Percentiles rank a stretch among this genome's conserved stretches.
Conservation (phyloP, 2,329 filamentous ascomycete species). For the Byssothecium circinans region DNA sequence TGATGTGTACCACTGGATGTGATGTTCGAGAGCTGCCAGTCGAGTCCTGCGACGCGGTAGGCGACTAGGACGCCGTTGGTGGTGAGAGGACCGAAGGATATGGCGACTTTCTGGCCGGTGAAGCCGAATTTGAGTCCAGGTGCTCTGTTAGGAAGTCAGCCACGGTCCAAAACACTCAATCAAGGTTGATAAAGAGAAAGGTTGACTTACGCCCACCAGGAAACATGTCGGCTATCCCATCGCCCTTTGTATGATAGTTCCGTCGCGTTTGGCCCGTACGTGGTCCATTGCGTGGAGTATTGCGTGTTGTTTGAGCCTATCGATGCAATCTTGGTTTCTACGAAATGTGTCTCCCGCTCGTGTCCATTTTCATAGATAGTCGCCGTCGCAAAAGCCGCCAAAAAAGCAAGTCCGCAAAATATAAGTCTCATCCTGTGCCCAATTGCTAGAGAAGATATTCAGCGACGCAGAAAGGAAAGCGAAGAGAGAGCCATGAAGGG, state of each 20-base stretch:
- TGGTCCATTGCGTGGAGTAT: conserved; percentile 48
- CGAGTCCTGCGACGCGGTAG: conserved; percentile 60
- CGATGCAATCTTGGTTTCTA: conserved; percentile 37
- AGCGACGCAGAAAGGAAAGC: conserved; percentile 1
- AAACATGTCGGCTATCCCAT: conserved; percentile 63
- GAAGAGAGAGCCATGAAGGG: background rate
- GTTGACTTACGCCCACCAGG: conserved; percentile 59
- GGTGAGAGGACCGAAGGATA: conserved; percentile 58
- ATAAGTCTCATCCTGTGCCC: conserved; percentile 15
- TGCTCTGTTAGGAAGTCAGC: conserved; percentile 28
- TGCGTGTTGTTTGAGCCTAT: conserved; percentile 32
- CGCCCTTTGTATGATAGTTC: conserved; percentile 64
- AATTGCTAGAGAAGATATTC: conserved; percentile 2
- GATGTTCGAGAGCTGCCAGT: conserved; percentile 65
- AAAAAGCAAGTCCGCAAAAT: conserved; percentile 11
- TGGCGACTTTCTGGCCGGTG: conserved; percentile 55
- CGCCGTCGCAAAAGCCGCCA: conserved; percentile 29
- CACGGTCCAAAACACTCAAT: background rate
- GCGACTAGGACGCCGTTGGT: conserved; percentile 56
- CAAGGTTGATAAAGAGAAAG: background rate
- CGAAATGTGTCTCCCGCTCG: conserved; percentile 42
- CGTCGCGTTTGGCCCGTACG: conserved; percentile 54
- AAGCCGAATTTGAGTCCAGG: conserved; percentile 60
- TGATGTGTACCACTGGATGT: conserved; percentile 60
- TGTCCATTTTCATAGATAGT: conserved; percentile 51